These are phyloP conservation scores for Colletotrichum trifolii DNA, from an alignment of 2,329 filamentous ascomycete species.

Conservation along the genomic window DNA sequence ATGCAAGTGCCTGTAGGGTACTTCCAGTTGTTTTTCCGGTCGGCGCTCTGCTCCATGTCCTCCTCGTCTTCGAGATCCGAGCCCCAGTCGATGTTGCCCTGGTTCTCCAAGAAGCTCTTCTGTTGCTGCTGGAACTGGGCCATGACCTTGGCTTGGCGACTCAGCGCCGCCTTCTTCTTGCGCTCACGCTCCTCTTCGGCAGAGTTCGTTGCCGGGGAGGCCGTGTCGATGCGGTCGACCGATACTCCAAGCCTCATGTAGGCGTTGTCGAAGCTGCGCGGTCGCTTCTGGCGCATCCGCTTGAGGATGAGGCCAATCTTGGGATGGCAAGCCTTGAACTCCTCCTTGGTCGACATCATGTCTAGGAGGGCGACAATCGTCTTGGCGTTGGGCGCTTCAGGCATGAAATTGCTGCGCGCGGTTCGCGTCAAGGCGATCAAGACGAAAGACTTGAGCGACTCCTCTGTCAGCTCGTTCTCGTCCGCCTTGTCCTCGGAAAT, in stretches of 20 bases:
- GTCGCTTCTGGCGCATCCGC: conserved; percentile 85
- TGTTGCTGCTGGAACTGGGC: conserved; percentile 98
- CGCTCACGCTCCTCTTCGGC: conserved; percentile 80
- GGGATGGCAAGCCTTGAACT: conserved; percentile 83
- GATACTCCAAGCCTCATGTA: conserved; percentile 73
- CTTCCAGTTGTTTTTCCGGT: conserved; percentile 82
- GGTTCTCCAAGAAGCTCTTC: conserved; percentile 91
- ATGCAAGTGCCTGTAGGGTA: conserved; percentile 96
- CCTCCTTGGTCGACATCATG: conserved; percentile 72
- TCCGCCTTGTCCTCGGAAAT: conserved; percentile 81
- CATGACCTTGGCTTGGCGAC: conserved; percentile 94
- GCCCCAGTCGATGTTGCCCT: conserved; percentile 89
- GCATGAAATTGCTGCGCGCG: conserved; percentile 71
- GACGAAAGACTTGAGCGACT: conserved; percentile 74
- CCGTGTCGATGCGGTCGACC: conserved; percentile 82
- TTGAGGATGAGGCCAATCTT: conserved; percentile 88
- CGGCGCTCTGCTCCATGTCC: conserved; percentile 73
- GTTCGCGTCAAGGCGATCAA: conserved; percentile 74
- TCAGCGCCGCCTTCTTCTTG: conserved; percentile 91
- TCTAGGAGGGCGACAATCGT: conserved; percentile 74
- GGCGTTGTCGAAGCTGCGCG: conserved; percentile 75
- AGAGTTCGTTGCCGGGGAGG: conserved; percentile 78
- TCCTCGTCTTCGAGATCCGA: conserved; percentile 81
- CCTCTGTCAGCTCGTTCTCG: conserved; percentile 61
- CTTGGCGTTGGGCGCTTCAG: conserved; percentile 64